A percentile compares a stretch with the other conserved stretches of the same genome.
These are phyloP conservation scores for Thalassiosira mediterranea DNA, from an alignment of 352 stramenopile species.

Conservation along the genomic window DNA sequence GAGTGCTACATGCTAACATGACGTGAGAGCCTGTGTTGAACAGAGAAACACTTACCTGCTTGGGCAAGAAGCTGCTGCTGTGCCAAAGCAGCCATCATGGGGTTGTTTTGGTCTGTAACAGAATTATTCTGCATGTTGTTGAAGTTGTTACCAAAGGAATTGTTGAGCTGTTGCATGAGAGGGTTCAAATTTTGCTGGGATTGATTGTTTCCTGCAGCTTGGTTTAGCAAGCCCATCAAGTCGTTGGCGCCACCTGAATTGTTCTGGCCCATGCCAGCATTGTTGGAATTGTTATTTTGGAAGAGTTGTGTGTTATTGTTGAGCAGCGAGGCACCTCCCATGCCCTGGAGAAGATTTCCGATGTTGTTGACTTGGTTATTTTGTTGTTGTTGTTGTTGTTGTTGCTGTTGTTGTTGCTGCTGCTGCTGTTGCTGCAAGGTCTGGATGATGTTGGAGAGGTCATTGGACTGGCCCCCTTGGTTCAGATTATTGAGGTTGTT, in stretches of 20 bases:
- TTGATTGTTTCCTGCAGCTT: constrained; percentile 5
- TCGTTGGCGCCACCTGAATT: constrained; percentile 16
- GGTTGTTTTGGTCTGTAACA: constrained; percentile 18
- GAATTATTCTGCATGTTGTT: not conserved
- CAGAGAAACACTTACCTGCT: constrained; percentile 24
- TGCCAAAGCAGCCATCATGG: constrained; percentile 37
- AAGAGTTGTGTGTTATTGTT: constrained; percentile 17
- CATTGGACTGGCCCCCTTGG: not conserved
- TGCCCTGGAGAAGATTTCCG: constrained; percentile 57
- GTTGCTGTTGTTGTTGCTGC: constrained; percentile 11
- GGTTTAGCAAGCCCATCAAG: constrained; percentile 22
- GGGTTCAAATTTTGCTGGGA: constrained; percentile 13
- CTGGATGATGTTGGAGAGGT: constrained; percentile 6
- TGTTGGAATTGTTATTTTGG: constrained; percentile 35
- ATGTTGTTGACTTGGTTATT: constrained; percentile 50
- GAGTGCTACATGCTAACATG: not conserved
- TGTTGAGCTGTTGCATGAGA: constrained; percentile 31
- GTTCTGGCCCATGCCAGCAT: not conserved
- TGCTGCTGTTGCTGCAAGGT: not conserved
- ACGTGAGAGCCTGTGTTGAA: not conserved
- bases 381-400: constrained; percentile 6
- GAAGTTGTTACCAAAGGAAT: constrained; percentile 1
- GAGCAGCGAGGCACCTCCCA: not conserved
- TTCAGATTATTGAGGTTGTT: not conserved
- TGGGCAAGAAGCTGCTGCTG: constrained; percentile 69